Conservation (phyloP, 805 yeast species). For the Sporopachydermia lactativora region DNA sequence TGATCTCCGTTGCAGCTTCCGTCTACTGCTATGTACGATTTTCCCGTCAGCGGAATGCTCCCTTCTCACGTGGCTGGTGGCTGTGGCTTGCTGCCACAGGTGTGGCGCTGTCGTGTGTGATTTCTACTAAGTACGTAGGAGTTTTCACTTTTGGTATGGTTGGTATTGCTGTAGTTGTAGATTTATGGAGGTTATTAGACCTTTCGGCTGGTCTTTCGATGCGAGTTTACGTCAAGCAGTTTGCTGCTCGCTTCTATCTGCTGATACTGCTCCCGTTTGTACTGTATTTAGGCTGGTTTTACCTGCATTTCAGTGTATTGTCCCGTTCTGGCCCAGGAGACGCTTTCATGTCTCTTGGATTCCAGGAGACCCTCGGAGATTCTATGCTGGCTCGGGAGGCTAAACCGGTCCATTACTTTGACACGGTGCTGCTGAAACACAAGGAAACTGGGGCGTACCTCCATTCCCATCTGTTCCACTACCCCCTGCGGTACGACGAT, state of each 20-base stretch:
- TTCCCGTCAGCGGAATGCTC: slow-evolving; percentile 47
- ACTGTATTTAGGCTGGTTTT: slow-evolving; percentile 82
- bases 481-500: slow-evolving; percentile 90
- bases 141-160: slow-evolving; percentile 78
- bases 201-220: slow-evolving; percentile 48
- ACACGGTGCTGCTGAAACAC: slow-evolving; percentile 64
- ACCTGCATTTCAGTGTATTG: slow-evolving; percentile 74
- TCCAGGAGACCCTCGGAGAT: slow-evolving; percentile 86
- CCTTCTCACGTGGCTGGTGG: slow-evolving; percentile 74
- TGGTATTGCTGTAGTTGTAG: slow-evolving; percentile 75
- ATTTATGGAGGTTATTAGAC: slow-evolving; percentile 81
- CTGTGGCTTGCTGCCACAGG: slow-evolving; percentile 80
- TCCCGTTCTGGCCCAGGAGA: slow-evolving; percentile 93
- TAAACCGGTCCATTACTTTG: slow-evolving; percentile 60
- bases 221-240: slow-evolving; percentile 47
- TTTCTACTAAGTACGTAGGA: slow-evolving; percentile 94
- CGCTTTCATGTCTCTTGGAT: slow-evolving; percentile 83
- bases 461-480: slow-evolving; percentile 66
- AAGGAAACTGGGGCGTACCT: slow-evolving; percentile 64
- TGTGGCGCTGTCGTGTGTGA: slow-evolving; percentile 74
- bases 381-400: slow-evolving; percentile 62
- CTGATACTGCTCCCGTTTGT: slow-evolving; percentile 70
- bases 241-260: slow-evolving; percentile 54
- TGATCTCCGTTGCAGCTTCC: slow-evolving; percentile 70
- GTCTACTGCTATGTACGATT: slow-evolving; percentile 69